These are phyloP conservation scores for Curvularia eragrostidis DNA, from an alignment of 2,329 filamentous ascomycete species.

Conservation along the genomic window DNA sequence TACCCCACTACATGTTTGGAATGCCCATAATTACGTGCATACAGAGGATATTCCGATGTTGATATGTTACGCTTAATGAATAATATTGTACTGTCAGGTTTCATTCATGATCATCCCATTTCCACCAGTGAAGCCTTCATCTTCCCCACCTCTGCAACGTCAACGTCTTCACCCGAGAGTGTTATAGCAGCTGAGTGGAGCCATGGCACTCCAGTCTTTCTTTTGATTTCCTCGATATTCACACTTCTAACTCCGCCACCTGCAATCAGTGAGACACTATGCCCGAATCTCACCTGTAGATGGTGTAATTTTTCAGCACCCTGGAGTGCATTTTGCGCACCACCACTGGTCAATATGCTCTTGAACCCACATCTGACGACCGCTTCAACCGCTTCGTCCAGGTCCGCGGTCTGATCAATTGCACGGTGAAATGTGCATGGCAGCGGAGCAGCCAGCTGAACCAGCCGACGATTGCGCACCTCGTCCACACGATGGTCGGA, in stretches of 20 bases:
- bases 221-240: slow-evolving; percentile 51
- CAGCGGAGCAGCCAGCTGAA: slow-evolving; percentile 50
- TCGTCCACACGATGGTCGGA: slow-evolving; percentile 48
- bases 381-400: slow-evolving; percentile 42
- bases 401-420: slow-evolving; percentile 54
- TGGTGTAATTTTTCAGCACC: slow-evolving; percentile 45
- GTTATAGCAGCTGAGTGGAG: slow-evolving; percentile 57
- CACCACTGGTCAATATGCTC: slow-evolving; percentile 59
- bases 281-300: slow-evolving; percentile 39
- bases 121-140: slow-evolving; percentile 14
- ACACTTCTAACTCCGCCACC: slow-evolving; percentile 59
- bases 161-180: slow-evolving; percentile 40
- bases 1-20: slow-evolving; percentile 24
- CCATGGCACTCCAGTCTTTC: slow-evolving; percentile 39
- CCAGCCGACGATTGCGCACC: slow-evolving; percentile 50
- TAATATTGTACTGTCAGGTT: neutral
- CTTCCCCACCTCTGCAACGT: slow-evolving; percentile 36
- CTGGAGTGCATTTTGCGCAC: slow-evolving; percentile 43
- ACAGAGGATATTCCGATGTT: neutral
- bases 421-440: slow-evolving; percentile 64
- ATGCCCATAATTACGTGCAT: slow-evolving; percentile 10
- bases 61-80: neutral
- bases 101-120: neutral
- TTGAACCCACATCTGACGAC: slow-evolving; percentile 55
- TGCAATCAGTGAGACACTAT: slow-evolving; percentile 54